Evolutionary conservation across 2,329 filamentous ascomycete genomes (phyloP), one percentile per base, ranked within the genome.

Genomic region (Leptosphaerulina australis): DNA sequence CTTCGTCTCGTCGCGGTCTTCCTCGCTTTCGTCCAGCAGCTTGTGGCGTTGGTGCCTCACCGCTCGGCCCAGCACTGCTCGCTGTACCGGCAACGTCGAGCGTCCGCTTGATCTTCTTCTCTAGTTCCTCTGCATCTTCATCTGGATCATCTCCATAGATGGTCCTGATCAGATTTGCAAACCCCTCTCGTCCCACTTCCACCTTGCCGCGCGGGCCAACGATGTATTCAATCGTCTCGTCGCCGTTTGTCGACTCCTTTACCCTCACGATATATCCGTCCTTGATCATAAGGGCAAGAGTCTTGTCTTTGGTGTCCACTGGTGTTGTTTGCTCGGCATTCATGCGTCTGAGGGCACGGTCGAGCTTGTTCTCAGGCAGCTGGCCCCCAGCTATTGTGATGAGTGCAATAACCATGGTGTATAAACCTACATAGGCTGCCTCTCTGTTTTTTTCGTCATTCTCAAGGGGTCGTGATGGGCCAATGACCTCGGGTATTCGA

Each of bases 171-270:
- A 97, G 74, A 0, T 84, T 85, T 14, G 85, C 83, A 10, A 94
- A 88, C 0, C 88, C 90, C 39, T 85, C 81, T n/a, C 86, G 79
- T 0, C 88, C 90, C 26, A 97, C 83, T 72, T 97, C 94, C 6
- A 92, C 80, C 73, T 88, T 94, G 5, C 89, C 93, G 17, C 94
- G 82, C 5, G 91, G 88, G 2, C 94, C 94, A 11, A 97, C 83
- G 47, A 88, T 83, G 81, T 90, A 99, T 37, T 90, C 91, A 6
- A 91, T 80, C 2, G 83, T 80, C 56, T 93, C 86, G 28, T 96
- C 90, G 20, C 88, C 90, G 1, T 84, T 85, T 62, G 74, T 74
- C 57, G 69, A 82, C 60, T 97, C 91, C 15, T 86, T 81, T 39
- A 86, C 81, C 57, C 84, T 88, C 26, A 91, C 79, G 2, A 99